Conservation (phyloP, 306 rosid genomes). For the Ziziphus jujuba region DNA sequence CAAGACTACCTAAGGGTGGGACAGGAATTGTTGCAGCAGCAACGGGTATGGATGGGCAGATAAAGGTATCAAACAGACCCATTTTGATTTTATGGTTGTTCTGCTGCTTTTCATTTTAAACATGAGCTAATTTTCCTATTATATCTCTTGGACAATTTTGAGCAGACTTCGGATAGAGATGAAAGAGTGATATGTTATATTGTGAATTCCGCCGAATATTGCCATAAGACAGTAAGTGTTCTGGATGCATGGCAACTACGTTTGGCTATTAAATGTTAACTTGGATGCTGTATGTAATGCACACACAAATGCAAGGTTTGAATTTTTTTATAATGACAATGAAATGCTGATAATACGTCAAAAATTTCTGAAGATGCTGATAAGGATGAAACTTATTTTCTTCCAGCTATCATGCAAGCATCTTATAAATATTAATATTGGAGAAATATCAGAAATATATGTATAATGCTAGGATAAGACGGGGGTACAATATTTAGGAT, state of each 20-base stretch:
- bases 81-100: constrained; percentile 21
- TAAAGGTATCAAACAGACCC: constrained; percentile 63
- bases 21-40: constrained; percentile 99
- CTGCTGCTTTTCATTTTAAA: constrained; percentile 16
- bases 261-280: constrained; percentile 1
- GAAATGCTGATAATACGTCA: too few species aligned
- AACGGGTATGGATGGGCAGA: constrained; percentile 99
- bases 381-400: too few species aligned
- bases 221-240: constrained; percentile 80
- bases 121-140: constrained; percentile 21
- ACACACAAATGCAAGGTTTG: neutral
- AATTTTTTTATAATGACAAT: too few species aligned
- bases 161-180: constrained; percentile 97
- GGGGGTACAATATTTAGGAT: too few species aligned
- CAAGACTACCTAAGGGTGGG: constrained; percentile 96
- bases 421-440: too few species aligned
- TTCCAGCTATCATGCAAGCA: too few species aligned
- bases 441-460: too few species aligned
- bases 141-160: constrained; percentile 16
- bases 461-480: too few species aligned
- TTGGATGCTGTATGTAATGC: constrained; percentile 2
- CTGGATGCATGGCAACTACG: constrained; percentile 5
- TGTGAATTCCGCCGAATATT: constrained; percentile 96
- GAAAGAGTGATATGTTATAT: constrained; percentile 95
- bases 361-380: too few species aligned